Evolutionary conservation across 2,329 filamentous ascomycete genomes (phyloP).

Genomic region (Aspergillus sp.): DNA sequence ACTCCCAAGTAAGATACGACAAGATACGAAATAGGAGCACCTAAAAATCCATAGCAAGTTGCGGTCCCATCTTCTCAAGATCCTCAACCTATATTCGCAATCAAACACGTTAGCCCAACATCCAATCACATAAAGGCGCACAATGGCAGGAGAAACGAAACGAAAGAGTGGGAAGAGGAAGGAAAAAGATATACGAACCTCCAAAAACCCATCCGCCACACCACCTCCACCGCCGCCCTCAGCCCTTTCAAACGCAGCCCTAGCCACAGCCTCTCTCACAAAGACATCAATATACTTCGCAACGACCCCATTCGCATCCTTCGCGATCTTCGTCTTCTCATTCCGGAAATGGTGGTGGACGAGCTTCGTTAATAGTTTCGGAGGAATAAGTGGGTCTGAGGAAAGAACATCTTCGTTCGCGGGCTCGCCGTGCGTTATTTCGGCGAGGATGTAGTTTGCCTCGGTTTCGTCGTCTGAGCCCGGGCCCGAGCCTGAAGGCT

Average conservation of each 20-base stretch:
- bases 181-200: conserved; percentile 57
- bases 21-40: not conserved
- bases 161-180: conserved; percentile 12
- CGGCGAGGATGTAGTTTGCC: conserved; percentile 50
- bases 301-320: conserved; percentile 73
- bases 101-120: conserved; percentile 10
- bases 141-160: not conserved
- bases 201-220: conserved; percentile 62
- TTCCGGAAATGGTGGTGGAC: conserved; percentile 76
- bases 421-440: conserved; percentile 35
- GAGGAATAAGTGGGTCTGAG: conserved; percentile 59
- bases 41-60: conserved; percentile 81
- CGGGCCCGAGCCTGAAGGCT: conserved; percentile 9
- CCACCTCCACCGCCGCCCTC: conserved; percentile 39
- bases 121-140: not conserved
- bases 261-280: conserved; percentile 81
- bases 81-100: conserved; percentile 71
- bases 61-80: conserved; percentile 81
- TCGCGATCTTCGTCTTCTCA: conserved; percentile 70
- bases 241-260: conserved; percentile 69
- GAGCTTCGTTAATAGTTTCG: conserved; percentile 71
- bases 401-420: conserved; percentile 30
- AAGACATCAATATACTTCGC: conserved; percentile 90
- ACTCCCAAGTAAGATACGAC: not conserved
- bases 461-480: conserved; percentile 28